A percentile compares a stretch with the other conserved stretches of the same genome.
These are phyloP conservation scores for Microdochium bolleyi DNA, from an alignment of 2,329 filamentous ascomycete genomes.

Conservation along the genomic window DNA sequence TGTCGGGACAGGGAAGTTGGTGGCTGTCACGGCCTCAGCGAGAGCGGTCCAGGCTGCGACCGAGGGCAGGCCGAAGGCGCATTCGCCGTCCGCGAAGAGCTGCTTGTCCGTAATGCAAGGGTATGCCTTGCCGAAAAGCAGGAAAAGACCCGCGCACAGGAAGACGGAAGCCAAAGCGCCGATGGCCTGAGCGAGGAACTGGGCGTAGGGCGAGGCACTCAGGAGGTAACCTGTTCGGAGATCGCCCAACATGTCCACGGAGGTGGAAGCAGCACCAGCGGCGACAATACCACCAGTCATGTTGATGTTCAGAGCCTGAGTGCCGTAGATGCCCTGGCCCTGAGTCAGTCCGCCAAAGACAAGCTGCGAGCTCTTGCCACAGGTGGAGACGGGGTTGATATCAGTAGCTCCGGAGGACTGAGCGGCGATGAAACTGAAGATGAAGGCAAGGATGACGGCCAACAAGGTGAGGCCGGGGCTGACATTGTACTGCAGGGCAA, in stretches of 20 bases:
- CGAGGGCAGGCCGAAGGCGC: not conserved
- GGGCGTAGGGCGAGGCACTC: constrained; percentile 32
- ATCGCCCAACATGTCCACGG: constrained; percentile 30
- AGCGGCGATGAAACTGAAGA: constrained; percentile 27
- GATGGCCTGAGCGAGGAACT: not conserved
- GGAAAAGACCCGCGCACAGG: not conserved
- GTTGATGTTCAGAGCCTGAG: constrained; percentile 39
- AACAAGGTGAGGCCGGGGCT: constrained; percentile 47
- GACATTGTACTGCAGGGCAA: constrained; percentile 44
- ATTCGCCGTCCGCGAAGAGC: not conserved
- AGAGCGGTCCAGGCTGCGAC: not conserved
- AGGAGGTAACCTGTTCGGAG: constrained; percentile 44
- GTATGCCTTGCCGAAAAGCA: not conserved
- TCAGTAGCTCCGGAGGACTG: constrained; percentile 30
- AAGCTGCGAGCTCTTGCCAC: constrained; percentile 42
- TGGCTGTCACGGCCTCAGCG: not conserved
- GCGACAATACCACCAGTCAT: constrained; percentile 30
- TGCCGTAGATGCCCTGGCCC: constrained; percentile 28
- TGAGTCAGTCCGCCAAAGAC: constrained; percentile 40
- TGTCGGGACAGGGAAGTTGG: not conserved
- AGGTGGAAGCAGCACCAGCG: constrained; percentile 16
- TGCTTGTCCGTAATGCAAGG: not conserved
- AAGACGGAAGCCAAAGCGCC: not conserved
- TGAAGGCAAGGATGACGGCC: constrained; percentile 46
- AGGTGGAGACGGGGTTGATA: constrained; percentile 40